phyloP scores from a whole-genome alignment of 2,329 filamentous ascomycete genomes.

The Botrytis sinoallii region DNA sequence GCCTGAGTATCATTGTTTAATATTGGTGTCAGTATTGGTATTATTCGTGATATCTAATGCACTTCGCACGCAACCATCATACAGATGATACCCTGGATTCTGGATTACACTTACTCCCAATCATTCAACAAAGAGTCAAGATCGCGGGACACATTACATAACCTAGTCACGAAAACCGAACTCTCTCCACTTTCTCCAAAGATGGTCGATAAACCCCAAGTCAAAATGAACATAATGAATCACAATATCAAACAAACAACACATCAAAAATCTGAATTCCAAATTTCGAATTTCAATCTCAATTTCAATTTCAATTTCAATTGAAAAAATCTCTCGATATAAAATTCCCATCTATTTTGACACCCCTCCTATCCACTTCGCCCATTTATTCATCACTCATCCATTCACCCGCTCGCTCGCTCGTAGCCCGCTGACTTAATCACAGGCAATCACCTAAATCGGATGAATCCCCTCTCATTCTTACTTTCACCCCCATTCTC shows the following conservation, averaged over 20 bases:
- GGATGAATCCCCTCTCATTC: not conserved
- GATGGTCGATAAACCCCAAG: too few species aligned
- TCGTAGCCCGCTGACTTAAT: not conserved
- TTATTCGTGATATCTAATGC: not conserved
- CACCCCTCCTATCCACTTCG: not conserved
- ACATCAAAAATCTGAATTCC: not conserved
- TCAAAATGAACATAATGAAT: not conserved
- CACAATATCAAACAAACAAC: not conserved
- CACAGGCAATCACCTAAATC: not conserved
- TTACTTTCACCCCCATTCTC: not conserved
- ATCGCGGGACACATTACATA: not conserved
- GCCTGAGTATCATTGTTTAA: not conserved
- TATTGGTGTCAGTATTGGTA: not conserved
- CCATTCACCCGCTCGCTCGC: not conserved
- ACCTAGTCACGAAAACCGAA: not conserved
- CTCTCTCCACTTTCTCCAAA: not conserved
- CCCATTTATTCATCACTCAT: not conserved
- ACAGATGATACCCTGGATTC: not conserved
- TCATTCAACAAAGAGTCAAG: too few species aligned
- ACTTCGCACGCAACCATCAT: not conserved
- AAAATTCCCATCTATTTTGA: not conserved
- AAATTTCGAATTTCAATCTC: not conserved
- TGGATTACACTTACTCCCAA: not conserved
- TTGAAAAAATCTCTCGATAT: not conserved
- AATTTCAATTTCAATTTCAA: not conserved